phyloP scores from a whole-genome alignment of 306 rosid genomes.

The Fragaria ananassa region DNA sequence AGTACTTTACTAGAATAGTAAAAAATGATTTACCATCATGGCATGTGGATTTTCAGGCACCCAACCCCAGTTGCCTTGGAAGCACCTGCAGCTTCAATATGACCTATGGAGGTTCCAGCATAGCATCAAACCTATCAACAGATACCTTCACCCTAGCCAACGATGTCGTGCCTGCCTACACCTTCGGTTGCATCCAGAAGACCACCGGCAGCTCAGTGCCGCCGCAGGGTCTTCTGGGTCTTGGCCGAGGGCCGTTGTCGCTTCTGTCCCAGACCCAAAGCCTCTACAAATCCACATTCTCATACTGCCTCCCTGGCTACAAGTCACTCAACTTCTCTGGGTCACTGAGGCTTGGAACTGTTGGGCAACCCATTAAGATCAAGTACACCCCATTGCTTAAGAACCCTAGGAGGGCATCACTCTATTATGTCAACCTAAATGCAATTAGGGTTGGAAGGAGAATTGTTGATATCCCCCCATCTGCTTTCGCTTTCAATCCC shows the following conservation, averaged over 20 bases:
- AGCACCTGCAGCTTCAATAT: slow-evolving; percentile 72
- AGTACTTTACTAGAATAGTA: not conserved
- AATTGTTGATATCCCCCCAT: slow-evolving; percentile 73
- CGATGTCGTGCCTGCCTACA: slow-evolving; percentile 56
- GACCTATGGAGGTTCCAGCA: slow-evolving; percentile 71
- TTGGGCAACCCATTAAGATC: slow-evolving; percentile 71
- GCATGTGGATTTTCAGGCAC: slow-evolving; percentile 61
- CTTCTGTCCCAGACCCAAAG: slow-evolving; percentile 68
- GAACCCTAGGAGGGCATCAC: slow-evolving; percentile 83
- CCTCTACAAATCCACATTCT: slow-evolving; percentile 78
- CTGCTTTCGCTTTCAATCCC: slow-evolving; percentile 71
- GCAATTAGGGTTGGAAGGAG: slow-evolving; percentile 70
- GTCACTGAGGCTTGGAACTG: slow-evolving; percentile 82
- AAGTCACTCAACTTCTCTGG: slow-evolving; percentile 71
- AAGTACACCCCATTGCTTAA: slow-evolving; percentile 77
- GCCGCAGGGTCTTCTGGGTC: slow-evolving; percentile 76
- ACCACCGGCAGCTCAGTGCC: slow-evolving; percentile 67
- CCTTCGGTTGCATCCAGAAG: slow-evolving; percentile 76
- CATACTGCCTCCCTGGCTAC: slow-evolving; percentile 89
- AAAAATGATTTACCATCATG: not conserved
- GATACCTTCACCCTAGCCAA: slow-evolving; percentile 72
- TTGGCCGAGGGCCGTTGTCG: slow-evolving; percentile 91
- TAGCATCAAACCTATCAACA: slow-evolving; percentile 63
- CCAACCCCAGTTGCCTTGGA: slow-evolving; percentile 70
- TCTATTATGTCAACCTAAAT: slow-evolving; percentile 66